Conservation (phyloP, 257 asterid species). For the Solanum okadae region DNA sequence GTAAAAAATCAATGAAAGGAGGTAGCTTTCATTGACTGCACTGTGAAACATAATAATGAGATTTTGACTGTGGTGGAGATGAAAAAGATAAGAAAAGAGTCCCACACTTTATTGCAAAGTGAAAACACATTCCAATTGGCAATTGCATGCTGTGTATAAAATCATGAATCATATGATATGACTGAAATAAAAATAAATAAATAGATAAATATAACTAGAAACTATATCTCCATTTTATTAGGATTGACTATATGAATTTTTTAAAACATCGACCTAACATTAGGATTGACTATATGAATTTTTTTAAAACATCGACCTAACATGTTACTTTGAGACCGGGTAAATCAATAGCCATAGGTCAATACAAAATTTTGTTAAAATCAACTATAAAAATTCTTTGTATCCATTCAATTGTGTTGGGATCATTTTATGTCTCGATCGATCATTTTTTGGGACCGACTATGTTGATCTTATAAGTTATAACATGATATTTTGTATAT, state of each 20-base stretch:
- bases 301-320: background rate
- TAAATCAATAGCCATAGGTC: background rate
- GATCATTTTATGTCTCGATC: background rate
- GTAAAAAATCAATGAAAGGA: conserved; percentile 6
- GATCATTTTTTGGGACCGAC: background rate
- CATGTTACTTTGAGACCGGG: background rate
- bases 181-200: background rate
- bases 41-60: conserved; percentile 24
- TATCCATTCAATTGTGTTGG: background rate
- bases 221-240: background rate
- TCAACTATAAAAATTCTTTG: background rate
- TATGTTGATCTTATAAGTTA: background rate
- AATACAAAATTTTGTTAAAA: background rate
- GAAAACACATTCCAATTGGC: background rate
- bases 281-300: background rate
- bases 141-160: background rate
- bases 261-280: too few relatives aligned
- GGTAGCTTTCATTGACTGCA: conserved; percentile 46
- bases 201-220: background rate
- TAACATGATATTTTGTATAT: background rate
- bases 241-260: too few relatives aligned
- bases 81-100: background rate
- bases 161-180: background rate
- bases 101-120: conserved; percentile 4
- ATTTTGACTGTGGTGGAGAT: conserved; percentile 9